Evolutionary conservation across 2,329 filamentous ascomycete species (phyloP), one percentile per base, ranked within the genome.

Genomic region (Fusarium tuaranense): DNA sequence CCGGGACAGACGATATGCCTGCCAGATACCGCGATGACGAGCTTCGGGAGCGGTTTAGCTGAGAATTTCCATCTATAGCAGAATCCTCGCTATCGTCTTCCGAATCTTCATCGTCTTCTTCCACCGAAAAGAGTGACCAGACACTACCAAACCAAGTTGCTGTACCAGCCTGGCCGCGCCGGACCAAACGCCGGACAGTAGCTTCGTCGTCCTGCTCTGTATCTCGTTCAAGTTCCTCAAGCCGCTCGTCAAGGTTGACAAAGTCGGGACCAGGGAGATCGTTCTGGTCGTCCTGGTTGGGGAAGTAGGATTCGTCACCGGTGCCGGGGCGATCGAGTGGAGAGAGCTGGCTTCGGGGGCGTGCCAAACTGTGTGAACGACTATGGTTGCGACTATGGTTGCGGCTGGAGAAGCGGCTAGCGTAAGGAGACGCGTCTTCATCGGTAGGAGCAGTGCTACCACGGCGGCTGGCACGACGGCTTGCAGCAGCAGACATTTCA

Each of bases 81-180:
- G 76, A 78, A 16, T 80, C 82, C 5, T 83, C 81, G 48, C 85
- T 82, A 61, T 88, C 82, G 46, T 83, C 83, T 13, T 87, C 86
- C 2, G 82, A 80, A 46, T 87, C 84, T 62, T 90, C 88, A 2
- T 89, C 89, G 67, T 89, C 87, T 79, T 92, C 90, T 61, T 91
- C 88, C 7, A 91, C 89, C 1, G 90, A 86, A 78, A 92, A 92
- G 12, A 92, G 83, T 32, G 87, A 88, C 88, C 90, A 92, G 3
- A 92, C 81, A 69, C 83, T 87, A 69, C 88, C 88, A 69, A 93
- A 86, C 90, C 90, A 92, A 5, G 88, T 88, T 6, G 87, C 88
- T 46, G 88, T 81, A 10, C 88, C 87, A 9, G 85, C 82, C 58
- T 86, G 87, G 63, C 87, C 88, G 20, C 86, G 84, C 70, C 87